Conservation (phyloP, 257 asterid species). For the Jaltomata sinuosa region DNA sequence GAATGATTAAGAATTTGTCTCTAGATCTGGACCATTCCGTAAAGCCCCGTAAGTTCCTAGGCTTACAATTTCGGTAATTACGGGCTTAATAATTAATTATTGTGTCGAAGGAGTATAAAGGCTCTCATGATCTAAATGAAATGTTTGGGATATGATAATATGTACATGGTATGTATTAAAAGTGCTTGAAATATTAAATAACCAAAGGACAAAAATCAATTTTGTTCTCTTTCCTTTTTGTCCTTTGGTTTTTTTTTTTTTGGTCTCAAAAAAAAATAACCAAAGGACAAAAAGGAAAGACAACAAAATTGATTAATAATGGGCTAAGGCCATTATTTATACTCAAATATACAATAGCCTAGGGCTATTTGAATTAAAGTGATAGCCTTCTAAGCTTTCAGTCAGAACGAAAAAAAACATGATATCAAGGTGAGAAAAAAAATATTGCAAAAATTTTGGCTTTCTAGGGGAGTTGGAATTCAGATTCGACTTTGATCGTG, state of each 20-base stretch:
- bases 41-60: not conserved
- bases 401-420: not conserved
- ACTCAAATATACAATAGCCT: not conserved
- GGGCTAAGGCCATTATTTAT: not conserved
- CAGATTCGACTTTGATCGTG: not conserved
- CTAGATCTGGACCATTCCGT: too few relatives aligned
- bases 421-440: not conserved
- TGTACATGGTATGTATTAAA: not conserved
- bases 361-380: not conserved
- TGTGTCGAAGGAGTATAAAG: not conserved
- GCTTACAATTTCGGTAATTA: not conserved
- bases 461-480: not conserved
- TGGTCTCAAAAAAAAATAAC: too few relatives aligned
- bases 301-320: not conserved
- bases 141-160: not conserved
- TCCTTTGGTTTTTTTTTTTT: too few relatives aligned
- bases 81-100: not conserved
- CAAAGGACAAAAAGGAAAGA: not conserved
- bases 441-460: not conserved
- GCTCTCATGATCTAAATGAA: not conserved
- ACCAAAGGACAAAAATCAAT: too few relatives aligned
- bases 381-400: not conserved
- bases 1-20: too few relatives aligned
- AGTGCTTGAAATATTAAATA: not conserved
- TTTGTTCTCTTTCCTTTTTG: too few relatives aligned